Evolutionary conservation across 2,329 filamentous ascomycete genomes (phyloP), one percentile per base, ranked within the genome.

Genomic region (Talaromyces verruculosus): DNA sequence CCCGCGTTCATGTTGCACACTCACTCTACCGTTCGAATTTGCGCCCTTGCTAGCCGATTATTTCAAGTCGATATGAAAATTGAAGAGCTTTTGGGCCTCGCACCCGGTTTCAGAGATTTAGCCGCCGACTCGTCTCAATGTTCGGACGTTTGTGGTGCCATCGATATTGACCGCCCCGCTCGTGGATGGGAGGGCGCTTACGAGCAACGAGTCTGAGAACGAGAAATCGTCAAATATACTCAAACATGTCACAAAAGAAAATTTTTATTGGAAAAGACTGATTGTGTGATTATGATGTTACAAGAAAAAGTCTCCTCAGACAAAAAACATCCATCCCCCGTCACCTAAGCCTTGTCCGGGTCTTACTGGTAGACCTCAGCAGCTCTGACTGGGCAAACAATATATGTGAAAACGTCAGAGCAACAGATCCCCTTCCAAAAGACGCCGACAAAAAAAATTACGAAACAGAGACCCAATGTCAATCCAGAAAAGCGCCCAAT

Each of bases 151-250:
- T 67, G 61, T 61, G 65, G 65, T 61, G 37, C 55, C 35, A 37
- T 55, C 25, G 47, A 17, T 30, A 60, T 35, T 39, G 39, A 53
- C 30, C 47, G 61, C 61, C 61, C 65, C 65, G 61, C 65, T 57
- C 58, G 41, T 33, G 61, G 55, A 43, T 64, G 47, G 47, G 37
- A 64, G 61, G 65, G 65, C 65, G 65, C 65, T 67, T 67, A 67
- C 62, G 28, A 43, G 49, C 45, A 49, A 67, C 65, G 47, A 64
- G 57, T 67, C 61, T 55, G 41, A 49, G 37, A 67, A n/a, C 43
- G 45, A 64, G 65, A 39, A 64, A 30, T 39, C 37, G 19, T 22
- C 43, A 43, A 45, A 37, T 19, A 51, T 39, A 57, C 62, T 35
- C 61, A 64, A 61, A 64, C 53, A 64, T 64, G 62, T 25, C 57